Base-by-base conservation (phyloP, 106 monocot genomes). In the Apostasia shenzhenica region DNA sequence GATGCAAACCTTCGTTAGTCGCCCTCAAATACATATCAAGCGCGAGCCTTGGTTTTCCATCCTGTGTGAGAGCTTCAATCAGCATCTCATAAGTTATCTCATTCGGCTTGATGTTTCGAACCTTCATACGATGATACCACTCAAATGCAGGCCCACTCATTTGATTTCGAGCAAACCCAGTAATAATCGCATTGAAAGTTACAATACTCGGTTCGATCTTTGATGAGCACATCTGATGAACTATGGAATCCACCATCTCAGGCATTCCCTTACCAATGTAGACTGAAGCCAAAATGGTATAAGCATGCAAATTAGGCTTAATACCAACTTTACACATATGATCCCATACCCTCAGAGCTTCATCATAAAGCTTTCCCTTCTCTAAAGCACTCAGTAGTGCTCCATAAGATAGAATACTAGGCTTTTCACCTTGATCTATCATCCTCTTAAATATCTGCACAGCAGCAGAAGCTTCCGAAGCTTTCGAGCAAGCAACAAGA, bases 161-260 rank as follows among this genome's bases (percentile, higher is more conserved):
- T 26, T 69, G 63, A 0, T 81, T 84, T 57, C 84, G 80, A 5
- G 78, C 82, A 70, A 84, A 97, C 40, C 86, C 81, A 0, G 80
- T 86, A 2, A 97, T 97, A 70, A 97, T 92, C n/a, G 92, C 92
- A 55, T 97, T 97, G 58, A 64, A 92, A 61, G 92, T 97, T 13
- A 97, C 86, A 26, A 97, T 89, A 41, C 69, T 92, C 43, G 95
- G 95, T 49, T 84, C 63, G 54, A 97, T 81, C 49, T 77, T 76
- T 5, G 62, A 59, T 48, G 74, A 76, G 4, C 14, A 45, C 95
- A 97, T 97, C 48, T 86, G 86, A 6, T 53, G 61, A 37, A 97
- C 70, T 41, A 89, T 40, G 6, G 68, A 72, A 72, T 87, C 92
- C 4, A 97, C 95, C 74, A 65, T 77, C 54, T 89, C 86, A 37